These are phyloP conservation scores for Mycena vitilis DNA, from an alignment of 768 basidiomycete genomes.

Conservation along the genomic window DNA sequence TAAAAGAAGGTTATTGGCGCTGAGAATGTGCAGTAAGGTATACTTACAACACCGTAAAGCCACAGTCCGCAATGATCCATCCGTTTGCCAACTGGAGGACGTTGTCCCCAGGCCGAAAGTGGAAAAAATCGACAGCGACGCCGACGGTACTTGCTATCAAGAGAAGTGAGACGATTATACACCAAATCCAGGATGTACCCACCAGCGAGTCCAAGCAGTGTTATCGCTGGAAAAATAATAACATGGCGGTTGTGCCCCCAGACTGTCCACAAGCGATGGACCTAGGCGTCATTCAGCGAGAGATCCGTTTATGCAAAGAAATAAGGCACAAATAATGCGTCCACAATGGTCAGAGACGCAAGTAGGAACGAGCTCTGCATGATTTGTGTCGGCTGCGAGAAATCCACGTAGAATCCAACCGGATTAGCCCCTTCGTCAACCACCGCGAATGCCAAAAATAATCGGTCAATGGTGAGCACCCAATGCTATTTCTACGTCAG, in stretches of 20 bases:
- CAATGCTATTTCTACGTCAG: slow-evolving; percentile 10
- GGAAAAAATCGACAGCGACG: neutral
- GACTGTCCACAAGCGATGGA: slow-evolving; percentile 21
- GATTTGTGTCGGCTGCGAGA: slow-evolving; percentile 12
- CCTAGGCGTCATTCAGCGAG: neutral
- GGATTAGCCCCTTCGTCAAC: slow-evolving; percentile 7
- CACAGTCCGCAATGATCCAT: slow-evolving; percentile 20
- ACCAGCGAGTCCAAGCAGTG: slow-evolving; percentile 18
- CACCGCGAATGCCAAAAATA: slow-evolving; percentile 15
- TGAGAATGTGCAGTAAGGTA: neutral
- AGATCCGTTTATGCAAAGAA: neutral
- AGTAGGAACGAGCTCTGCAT: slow-evolving; percentile 11
- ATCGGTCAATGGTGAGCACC: slow-evolving; percentile 9
- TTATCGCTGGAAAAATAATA: slow-evolving; percentile 11
- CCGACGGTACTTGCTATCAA: slow-evolving; percentile 18
- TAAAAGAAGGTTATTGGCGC: neutral
- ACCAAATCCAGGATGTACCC: neutral
- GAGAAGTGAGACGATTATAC: rapidly evolving
- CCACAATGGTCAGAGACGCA: slow-evolving; percentile 12
- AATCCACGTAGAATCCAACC: slow-evolving; percentile 16
- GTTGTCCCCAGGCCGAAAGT: slow-evolving; percentile 8
- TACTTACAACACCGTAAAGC: slow-evolving; percentile 19
- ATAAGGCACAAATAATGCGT: slow-evolving; percentile 8
- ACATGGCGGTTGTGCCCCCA: slow-evolving; percentile 17
- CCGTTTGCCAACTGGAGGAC: slow-evolving; percentile 16